These are phyloP conservation scores for Avicennia marina DNA, from an alignment of 257 asterid species.

Conservation along the genomic window DNA sequence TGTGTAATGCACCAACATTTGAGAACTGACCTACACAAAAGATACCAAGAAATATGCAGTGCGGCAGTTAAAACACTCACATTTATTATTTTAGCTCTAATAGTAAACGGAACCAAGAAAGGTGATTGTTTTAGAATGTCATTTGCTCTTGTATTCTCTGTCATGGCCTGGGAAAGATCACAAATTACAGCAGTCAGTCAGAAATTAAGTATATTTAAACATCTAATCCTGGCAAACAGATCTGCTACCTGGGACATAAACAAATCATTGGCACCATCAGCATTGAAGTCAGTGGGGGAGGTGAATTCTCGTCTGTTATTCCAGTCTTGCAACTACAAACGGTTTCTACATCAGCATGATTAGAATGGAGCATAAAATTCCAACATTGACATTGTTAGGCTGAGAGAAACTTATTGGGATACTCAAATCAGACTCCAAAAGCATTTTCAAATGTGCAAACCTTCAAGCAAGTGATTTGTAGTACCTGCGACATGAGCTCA, in stretches of 20 bases:
- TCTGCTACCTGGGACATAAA: constrained; percentile 77
- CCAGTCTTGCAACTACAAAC: constrained; percentile 92
- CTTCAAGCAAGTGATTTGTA: constrained; percentile 18
- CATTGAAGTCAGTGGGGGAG: constrained; percentile 84
- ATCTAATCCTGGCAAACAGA: neutral
- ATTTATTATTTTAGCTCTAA: constrained; percentile 85
- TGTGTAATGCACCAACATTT: constrained; percentile 4
- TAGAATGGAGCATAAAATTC: constrained; percentile 10
- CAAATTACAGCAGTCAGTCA: constrained; percentile 13
- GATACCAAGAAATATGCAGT: constrained; percentile 13
- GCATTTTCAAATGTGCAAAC: constrained; percentile 7
- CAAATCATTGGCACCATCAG: constrained; percentile 85
- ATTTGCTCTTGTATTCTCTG: constrained; percentile 73
- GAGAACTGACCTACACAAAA: constrained; percentile 5
- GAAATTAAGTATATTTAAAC: neutral
- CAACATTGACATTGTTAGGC: constrained; percentile 1
- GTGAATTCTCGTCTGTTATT: constrained; percentile 88
- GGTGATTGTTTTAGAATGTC: constrained; percentile 92
- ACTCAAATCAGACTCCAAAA: constrained; percentile 13
- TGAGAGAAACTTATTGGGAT: constrained; percentile 11
- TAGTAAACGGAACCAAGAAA: constrained; percentile 92
- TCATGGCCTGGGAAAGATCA: constrained; percentile 59
- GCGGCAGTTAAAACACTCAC: constrained; percentile 47
- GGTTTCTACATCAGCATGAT: constrained; percentile 22
- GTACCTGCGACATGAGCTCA: constrained; percentile 95